These are phyloP conservation scores for Aspergillus nomiae DNA, from an alignment of 2,329 filamentous ascomycete species.

Conservation along the genomic window DNA sequence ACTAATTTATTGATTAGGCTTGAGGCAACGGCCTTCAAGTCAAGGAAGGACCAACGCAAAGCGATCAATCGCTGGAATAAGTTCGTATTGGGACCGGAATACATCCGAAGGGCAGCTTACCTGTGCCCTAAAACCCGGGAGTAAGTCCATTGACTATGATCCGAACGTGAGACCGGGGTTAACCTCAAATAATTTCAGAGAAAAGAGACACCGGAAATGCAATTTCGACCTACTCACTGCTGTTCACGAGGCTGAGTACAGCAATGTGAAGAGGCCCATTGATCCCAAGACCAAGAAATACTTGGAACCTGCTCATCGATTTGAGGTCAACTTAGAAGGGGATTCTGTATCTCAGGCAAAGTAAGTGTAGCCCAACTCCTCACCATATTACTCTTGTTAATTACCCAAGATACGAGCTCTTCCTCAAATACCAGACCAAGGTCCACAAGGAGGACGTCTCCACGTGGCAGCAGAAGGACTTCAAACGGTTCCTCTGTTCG, in stretches of 20 bases:
- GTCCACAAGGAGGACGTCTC: slow-evolving; percentile 49
- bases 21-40: slow-evolving; percentile 44
- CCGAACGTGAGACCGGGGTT: neutral
- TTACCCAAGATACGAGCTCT: slow-evolving; percentile 44
- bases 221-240: slow-evolving; percentile 46
- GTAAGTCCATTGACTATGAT: slow-evolving; percentile 31
- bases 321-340: slow-evolving; percentile 51
- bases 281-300: slow-evolving; percentile 46
- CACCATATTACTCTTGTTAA: neutral
- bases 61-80: slow-evolving; percentile 53
- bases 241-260: slow-evolving; percentile 50
- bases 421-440: slow-evolving; percentile 49
- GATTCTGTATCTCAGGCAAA: slow-evolving; percentile 51
- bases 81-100: slow-evolving; percentile 50
- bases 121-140: slow-evolving; percentile 48
- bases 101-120: slow-evolving; percentile 47
- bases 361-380: slow-evolving; percentile 26
- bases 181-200: slow-evolving; percentile 28
- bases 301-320: slow-evolving; percentile 51
- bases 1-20: slow-evolving; percentile 32
- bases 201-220: slow-evolving; percentile 46
- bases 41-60: slow-evolving; percentile 50
- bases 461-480: slow-evolving; percentile 47
- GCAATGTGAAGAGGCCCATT: slow-evolving; percentile 44
- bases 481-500: slow-evolving; percentile 51